Percentiles rank a stretch among this genome's conserved stretches.
Evolutionary conservation across 306 rosid genomes (phyloP).

Genomic region (Ceratonia siliqua): DNA sequence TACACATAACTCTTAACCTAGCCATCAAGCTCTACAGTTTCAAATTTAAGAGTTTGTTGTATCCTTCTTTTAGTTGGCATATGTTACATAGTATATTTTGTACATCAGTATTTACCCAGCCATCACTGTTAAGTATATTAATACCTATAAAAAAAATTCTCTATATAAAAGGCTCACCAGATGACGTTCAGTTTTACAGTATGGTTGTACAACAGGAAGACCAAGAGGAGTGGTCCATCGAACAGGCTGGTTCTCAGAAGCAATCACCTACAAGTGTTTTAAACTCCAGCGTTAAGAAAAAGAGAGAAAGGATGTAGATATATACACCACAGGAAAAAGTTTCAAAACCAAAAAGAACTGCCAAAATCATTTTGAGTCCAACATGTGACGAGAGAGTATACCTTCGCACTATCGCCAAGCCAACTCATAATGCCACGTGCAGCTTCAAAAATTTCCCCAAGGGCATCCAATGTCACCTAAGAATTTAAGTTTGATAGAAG

Average conservation of each 20-base stretch:
- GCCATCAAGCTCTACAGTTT: too few relatives aligned
- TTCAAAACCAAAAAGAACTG: conserved; percentile 8
- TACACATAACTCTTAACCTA: too few relatives aligned
- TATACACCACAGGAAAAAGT: background rate
- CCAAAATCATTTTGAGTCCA: conserved; percentile 1
- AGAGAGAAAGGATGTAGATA: background rate
- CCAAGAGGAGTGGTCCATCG: conserved; percentile 90
- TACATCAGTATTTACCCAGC: background rate
- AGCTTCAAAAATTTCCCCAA: conserved; percentile 21
- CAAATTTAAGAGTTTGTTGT: background rate
- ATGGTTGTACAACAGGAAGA: conserved; percentile 91
- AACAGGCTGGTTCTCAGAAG: conserved; percentile 76
- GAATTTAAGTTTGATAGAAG: conserved; percentile 10
- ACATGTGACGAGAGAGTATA: conserved; percentile 30
- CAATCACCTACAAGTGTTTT: conserved; percentile 60
- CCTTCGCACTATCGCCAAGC: conserved; percentile 94
- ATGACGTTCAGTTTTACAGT: conserved; percentile 72
- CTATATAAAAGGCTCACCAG: conserved; percentile 55
- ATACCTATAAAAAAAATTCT: background rate
- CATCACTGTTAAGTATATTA: background rate
- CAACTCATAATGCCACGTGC: conserved; percentile 40
- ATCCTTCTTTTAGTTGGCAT: background rate
- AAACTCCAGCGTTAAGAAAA: conserved; percentile 10
- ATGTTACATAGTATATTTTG: background rate
- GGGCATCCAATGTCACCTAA: conserved; percentile 36